A percentile compares a stretch with the other conserved stretches of the same genome.
Evolutionary conservation across 106 monocot genomes (phyloP).

Genomic region (Xerophyta viscosa): DNA sequence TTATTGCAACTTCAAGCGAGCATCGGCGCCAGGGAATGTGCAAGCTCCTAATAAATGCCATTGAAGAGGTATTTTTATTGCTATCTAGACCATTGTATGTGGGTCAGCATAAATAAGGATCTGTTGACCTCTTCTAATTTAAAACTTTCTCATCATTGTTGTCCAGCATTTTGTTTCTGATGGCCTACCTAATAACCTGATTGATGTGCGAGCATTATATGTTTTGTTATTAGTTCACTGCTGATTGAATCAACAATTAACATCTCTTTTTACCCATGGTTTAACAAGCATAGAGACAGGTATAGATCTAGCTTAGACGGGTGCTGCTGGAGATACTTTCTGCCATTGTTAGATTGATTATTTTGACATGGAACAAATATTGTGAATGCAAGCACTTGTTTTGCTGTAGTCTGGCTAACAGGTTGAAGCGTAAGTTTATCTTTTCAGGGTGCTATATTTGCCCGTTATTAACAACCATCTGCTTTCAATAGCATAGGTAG

Average conservation of each 20-base stretch:
- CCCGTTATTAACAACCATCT: too few relatives aligned
- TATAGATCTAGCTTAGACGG: too few relatives aligned
- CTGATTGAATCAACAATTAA: not conserved
- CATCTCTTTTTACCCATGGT: not conserved
- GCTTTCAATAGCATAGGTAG: too few relatives aligned
- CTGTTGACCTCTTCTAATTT: not conserved
- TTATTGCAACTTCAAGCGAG: conserved; percentile 53
- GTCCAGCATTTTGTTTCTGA: not conserved
- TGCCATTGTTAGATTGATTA: too few relatives aligned
- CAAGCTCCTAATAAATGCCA: conserved; percentile 32
- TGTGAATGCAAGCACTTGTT: too few relatives aligned
- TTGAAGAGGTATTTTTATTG: conserved; percentile 43
- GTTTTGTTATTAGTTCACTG: not conserved
- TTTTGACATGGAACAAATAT: too few relatives aligned
- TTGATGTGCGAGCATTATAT: not conserved
- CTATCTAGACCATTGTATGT: not conserved
- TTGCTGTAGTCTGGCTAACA: too few relatives aligned
- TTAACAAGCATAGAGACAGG: not conserved
- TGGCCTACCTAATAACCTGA: not conserved
- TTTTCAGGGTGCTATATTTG: too few relatives aligned
- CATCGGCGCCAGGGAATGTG: conserved; percentile 79
- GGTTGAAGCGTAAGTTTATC: too few relatives aligned
- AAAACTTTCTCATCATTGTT: not conserved
- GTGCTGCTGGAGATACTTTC: too few relatives aligned
- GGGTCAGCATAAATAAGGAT: not conserved